Conservation (phyloP, 768 basidiomycete genomes). For the Leccinum boreale region DNA sequence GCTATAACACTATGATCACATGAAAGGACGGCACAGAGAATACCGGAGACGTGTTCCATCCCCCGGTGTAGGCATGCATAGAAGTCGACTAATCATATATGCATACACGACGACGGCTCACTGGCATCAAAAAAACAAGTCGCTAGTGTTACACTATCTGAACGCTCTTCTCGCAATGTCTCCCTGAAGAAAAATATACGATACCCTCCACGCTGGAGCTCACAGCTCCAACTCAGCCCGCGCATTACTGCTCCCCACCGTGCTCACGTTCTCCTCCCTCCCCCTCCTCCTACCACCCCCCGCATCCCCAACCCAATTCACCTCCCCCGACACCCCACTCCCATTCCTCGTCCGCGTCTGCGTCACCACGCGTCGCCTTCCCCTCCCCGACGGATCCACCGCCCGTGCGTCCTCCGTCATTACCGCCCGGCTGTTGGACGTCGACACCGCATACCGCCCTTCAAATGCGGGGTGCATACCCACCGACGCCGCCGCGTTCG, state of each 20-base stretch:
- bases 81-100: background rate
- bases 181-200: background rate
- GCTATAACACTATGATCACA: too few relatives aligned
- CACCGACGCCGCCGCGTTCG: conserved; percentile 30
- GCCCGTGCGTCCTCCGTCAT: conserved; percentile 15
- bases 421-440: conserved; percentile 18
- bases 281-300: background rate
- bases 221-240: conserved; percentile 18
- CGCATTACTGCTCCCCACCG: conserved; percentile 24
- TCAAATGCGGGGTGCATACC: conserved; percentile 37
- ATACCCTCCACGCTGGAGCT: background rate
- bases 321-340: conserved; percentile 8
- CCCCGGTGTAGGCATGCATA: background rate
- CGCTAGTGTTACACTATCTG: too few relatives aligned
- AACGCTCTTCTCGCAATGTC: background rate
- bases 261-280: background rate
- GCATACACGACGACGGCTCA: background rate
- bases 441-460: conserved; percentile 34
- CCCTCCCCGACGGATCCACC: conserved; percentile 31
- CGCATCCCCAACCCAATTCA: conserved; percentile 11
- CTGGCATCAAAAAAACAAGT: background rate
- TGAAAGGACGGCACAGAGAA: too few relatives aligned
- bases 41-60: background rate
- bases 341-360: background rate
- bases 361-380: conserved; percentile 26